phyloP scores from a whole-genome alignment of 2,329 filamentous ascomycete species.

The Phialophora verrucosa region DNA sequence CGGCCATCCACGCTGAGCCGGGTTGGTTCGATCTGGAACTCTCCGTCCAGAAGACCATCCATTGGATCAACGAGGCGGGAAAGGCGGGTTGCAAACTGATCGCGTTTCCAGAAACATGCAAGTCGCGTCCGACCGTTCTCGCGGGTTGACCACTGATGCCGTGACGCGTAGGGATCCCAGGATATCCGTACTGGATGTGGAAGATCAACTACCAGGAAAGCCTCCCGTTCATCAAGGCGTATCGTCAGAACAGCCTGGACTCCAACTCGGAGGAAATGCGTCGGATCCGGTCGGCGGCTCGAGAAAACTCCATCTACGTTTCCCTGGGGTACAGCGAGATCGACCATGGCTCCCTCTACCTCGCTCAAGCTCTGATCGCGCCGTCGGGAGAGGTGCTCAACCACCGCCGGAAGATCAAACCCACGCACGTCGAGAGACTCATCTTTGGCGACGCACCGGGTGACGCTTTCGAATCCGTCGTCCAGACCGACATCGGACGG shows the following conservation, averaged over 20 bases:
- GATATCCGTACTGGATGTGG: conserved; percentile 4
- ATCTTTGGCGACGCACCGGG: neutral
- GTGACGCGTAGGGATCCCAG: neutral
- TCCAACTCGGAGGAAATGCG: neutral
- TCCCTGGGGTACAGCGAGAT: neutral
- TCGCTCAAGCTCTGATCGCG: neutral
- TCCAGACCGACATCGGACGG: neutral
- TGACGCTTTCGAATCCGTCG: neutral
- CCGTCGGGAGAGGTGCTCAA: neutral
- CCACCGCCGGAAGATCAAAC: conserved; percentile 6
- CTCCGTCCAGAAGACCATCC: neutral
- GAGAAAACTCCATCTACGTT: neutral
- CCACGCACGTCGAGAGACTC: conserved; percentile 1
- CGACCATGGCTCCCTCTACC: neutral
- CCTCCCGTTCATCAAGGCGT: neutral
- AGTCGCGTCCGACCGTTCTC: neutral
- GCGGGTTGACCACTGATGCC: too few species aligned
- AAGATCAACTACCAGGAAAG: neutral
- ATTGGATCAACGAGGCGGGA: conserved; percentile 3
- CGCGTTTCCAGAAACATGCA: conserved; percentile 8
- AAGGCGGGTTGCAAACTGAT: conserved; percentile 4
- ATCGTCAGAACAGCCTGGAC: conserved; percentile 1
- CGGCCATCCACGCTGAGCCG: neutral
- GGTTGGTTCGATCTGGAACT: conserved; percentile 7
- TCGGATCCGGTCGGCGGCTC: neutral